These are phyloP conservation scores for Apiospora sp. DNA, from an alignment of 2,329 filamentous ascomycete genomes.

Conservation along the genomic window DNA sequence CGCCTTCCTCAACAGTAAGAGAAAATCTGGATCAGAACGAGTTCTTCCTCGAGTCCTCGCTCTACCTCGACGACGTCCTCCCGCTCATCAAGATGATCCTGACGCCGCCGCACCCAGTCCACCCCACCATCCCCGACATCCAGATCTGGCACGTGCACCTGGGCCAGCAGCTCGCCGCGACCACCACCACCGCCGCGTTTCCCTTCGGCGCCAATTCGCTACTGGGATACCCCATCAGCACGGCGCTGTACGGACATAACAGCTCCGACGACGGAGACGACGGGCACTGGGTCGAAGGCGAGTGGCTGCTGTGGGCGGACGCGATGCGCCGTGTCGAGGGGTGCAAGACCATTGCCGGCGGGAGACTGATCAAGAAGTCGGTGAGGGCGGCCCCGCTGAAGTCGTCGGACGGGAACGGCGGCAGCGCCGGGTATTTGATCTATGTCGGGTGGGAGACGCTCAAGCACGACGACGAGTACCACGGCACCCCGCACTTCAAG, in stretches of 20 bases:
- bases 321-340: slow-evolving; percentile 4
- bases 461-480: slow-evolving; percentile 15
- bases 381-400: background rate
- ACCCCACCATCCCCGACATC: slow-evolving; percentile 23
- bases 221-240: slow-evolving; percentile 11
- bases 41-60: slow-evolving; percentile 18
- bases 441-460: slow-evolving; percentile 10
- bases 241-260: background rate
- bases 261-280: background rate
- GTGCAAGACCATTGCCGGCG: slow-evolving; percentile 5
- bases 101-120: slow-evolving; percentile 21
- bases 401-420: background rate
- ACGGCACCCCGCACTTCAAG: slow-evolving; percentile 1
- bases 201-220: background rate
- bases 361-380: background rate
- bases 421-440: background rate
- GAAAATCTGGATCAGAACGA: slow-evolving; percentile 18
- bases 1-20: too few species aligned
- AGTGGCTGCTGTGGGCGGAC: slow-evolving; percentile 15
- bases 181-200: background rate
- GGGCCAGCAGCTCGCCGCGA: background rate
- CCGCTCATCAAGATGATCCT: slow-evolving; percentile 23
- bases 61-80: slow-evolving; percentile 17
- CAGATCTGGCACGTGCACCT: slow-evolving; percentile 22
- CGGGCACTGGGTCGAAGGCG: background rate